Conservation (phyloP, 306 rosid species). For the Astragalus membranaceus region DNA sequence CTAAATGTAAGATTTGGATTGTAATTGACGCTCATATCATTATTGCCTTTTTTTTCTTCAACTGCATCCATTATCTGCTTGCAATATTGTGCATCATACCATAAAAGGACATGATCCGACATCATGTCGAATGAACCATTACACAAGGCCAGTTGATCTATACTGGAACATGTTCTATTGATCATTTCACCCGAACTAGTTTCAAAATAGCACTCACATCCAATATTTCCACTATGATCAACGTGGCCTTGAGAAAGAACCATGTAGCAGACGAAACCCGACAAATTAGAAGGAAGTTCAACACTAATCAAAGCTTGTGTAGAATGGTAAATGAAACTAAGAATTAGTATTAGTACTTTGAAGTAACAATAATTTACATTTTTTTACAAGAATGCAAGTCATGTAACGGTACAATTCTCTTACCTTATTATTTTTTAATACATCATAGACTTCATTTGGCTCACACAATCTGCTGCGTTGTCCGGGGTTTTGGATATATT, state of each 20-base stretch:
- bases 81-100: constrained; percentile 4
- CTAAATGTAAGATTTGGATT: not conserved
- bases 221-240: not conserved
- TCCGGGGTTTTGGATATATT: not conserved
- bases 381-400: not conserved
- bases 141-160: not conserved
- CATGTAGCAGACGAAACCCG: not conserved
- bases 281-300: not conserved
- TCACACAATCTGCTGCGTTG: not conserved
- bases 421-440: not conserved
- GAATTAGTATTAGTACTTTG: not conserved
- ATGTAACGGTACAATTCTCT: not conserved
- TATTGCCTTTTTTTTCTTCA: not conserved
- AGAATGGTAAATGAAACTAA: not conserved
- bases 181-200: not conserved
- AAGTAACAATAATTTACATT: not conserved
- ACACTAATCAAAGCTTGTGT: not conserved
- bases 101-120: constrained; percentile 8
- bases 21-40: not conserved
- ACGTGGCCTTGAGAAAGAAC: not conserved
- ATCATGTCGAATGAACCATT: not conserved
- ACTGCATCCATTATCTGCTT: not conserved
- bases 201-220: constrained; percentile 7
- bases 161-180: not conserved
- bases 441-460: not conserved